These are phyloP conservation scores for Stereocaulon alpinum DNA, from an alignment of 495 filamentous ascomycete species.

Conservation along the genomic window DNA sequence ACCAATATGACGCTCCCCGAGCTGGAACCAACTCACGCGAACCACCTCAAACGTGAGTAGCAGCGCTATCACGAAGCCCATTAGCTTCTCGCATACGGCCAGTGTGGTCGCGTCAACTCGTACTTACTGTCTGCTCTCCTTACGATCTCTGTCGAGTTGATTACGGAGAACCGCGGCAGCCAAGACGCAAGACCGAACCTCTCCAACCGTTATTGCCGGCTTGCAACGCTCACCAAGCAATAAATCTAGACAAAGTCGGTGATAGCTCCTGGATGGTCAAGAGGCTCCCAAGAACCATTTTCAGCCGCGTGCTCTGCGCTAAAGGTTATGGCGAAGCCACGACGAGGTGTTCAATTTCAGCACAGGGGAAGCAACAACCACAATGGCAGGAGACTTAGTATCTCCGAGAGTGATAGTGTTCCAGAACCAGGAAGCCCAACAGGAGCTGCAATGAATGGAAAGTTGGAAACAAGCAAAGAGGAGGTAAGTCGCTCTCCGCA, in stretches of 20 bases:
- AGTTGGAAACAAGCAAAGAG: conserved; percentile 39
- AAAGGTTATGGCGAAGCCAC: conserved; percentile 55
- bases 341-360: conserved; percentile 76
- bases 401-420: conserved; percentile 72
- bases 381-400: conserved; percentile 53
- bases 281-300: neutral
- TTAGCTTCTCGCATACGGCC: neutral
- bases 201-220: neutral
- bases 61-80: neutral
- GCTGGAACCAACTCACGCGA: neutral
- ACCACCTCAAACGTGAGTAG: neutral
- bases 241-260: neutral
- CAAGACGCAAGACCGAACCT: neutral
- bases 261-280: neutral
- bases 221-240: neutral
- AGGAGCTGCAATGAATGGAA: conserved; percentile 36
- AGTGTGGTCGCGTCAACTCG: neutral
- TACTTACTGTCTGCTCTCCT: neutral
- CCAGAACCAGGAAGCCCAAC: conserved; percentile 51
- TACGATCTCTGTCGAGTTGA: too few species aligned
- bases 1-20: neutral
- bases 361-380: conserved; percentile 48
- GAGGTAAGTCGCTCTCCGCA: conserved; percentile 28
- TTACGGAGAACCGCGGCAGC: neutral
- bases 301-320: neutral